Evolutionary conservation across 108 stramenopile species (phyloP).

Genomic region (Cylindrotheca fusiformis): DNA sequence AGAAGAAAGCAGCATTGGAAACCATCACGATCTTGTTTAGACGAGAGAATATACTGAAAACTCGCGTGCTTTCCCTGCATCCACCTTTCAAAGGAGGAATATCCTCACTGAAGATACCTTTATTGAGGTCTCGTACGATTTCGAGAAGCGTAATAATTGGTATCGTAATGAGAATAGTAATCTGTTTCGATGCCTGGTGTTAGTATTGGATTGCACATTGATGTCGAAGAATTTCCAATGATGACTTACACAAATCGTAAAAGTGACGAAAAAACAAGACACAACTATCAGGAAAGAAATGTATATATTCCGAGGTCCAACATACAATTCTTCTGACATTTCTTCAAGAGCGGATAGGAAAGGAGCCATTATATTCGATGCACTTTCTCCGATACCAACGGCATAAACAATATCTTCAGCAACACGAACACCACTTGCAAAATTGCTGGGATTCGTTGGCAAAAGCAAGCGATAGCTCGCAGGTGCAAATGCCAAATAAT

Average conservation of each 20-base stretch:
- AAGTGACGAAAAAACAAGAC: background rate
- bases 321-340: background rate
- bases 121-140: constrained; percentile 44
- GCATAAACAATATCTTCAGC: constrained; percentile 27
- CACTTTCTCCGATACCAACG: constrained; percentile 20
- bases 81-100: constrained; percentile 52
- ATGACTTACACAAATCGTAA: background rate
- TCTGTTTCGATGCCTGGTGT: too few relatives aligned
- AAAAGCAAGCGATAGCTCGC: constrained; percentile 9
- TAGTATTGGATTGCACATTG: too few relatives aligned
- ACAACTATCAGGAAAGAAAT: background rate
- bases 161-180: constrained; percentile 30
- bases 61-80: constrained; percentile 39
- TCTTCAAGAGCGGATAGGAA: background rate
- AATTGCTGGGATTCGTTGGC: constrained; percentile 23
- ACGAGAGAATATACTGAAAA: constrained; percentile 48
- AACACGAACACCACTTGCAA: constrained; percentile 16
- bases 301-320: background rate
- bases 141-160: constrained; percentile 31
- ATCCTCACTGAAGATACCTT: constrained; percentile 33
- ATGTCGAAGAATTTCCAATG: too few relatives aligned
- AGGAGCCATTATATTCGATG: background rate
- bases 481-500: constrained; percentile 32
- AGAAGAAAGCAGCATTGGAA: constrained; percentile 57
- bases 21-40: constrained; percentile 50